These are phyloP conservation scores for Cladorrhinum sp. DNA, from an alignment of 2,329 filamentous ascomycete species.

Conservation along the genomic window DNA sequence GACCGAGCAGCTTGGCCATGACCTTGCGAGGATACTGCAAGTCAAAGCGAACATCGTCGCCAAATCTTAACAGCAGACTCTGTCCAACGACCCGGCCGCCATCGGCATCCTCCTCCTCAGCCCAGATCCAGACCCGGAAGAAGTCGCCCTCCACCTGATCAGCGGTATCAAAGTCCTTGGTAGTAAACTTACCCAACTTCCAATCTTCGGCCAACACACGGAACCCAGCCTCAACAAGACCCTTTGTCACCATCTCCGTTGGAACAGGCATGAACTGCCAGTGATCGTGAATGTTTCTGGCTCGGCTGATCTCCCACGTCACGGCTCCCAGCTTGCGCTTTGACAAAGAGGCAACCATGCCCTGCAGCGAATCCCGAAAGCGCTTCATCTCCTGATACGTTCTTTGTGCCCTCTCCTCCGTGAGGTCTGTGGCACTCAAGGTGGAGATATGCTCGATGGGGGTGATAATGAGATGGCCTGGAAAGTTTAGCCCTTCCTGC, in stretches of 20 bases:
- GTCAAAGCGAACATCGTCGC: constrained; percentile 73
- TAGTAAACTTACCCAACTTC: constrained; percentile 50
- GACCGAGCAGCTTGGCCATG: constrained; percentile 77
- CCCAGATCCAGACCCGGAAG: constrained; percentile 82
- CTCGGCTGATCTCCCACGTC: constrained; percentile 88
- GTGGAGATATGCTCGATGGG: constrained; percentile 80
- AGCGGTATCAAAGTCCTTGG: constrained; percentile 48
- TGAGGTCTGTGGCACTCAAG: constrained; percentile 57
- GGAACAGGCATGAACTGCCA: constrained; percentile 89
- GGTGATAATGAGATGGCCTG: constrained; percentile 87
- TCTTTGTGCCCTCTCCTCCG: constrained; percentile 53
- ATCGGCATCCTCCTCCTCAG: constrained; percentile 49
- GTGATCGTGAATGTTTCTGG: constrained; percentile 78
- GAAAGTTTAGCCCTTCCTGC: constrained; percentile 65
- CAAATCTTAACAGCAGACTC: constrained; percentile 71
- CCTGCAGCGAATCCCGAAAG: constrained; percentile 74
- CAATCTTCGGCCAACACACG: constrained; percentile 80
- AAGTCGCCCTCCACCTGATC: constrained; percentile 60
- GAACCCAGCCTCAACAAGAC: constrained; percentile 84
- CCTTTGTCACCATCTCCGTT: constrained; percentile 62
- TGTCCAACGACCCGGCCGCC: constrained; percentile 54
- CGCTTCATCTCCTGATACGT: constrained; percentile 78
- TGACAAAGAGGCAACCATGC: constrained; percentile 64
- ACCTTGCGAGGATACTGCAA: constrained; percentile 87
- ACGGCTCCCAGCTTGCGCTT: constrained; percentile 70